Evolutionary conservation across 371 early-diverging fungal species (phyloP).

Genomic region (Mucor velutinosus): DNA sequence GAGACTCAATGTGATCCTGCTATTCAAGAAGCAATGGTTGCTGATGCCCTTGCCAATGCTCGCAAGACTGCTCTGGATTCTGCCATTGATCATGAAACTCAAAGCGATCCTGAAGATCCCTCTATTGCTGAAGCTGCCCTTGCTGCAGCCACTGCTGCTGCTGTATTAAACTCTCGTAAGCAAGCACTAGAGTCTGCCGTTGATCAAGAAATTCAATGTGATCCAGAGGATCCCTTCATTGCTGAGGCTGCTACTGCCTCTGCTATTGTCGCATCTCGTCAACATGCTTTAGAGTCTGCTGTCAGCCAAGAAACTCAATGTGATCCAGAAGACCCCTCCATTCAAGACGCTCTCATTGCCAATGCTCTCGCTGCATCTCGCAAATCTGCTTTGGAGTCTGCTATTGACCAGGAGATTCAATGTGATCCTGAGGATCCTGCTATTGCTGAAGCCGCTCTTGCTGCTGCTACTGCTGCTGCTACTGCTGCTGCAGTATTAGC

Average conservation of each 20-base stretch:
- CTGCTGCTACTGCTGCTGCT: conserved; percentile 15
- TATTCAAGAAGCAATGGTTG: background rate
- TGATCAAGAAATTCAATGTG: conserved; percentile 9
- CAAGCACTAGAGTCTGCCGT: background rate
- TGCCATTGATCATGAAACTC: conserved; percentile 8
- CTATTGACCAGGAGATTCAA: conserved; percentile 7
- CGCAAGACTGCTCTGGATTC: background rate
- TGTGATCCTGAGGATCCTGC: conserved; percentile 14
- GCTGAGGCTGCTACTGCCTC: background rate
- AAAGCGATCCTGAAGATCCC: conserved; percentile 16
- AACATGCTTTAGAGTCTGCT: background rate
- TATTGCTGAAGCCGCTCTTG: conserved; percentile 13
- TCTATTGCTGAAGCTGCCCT: background rate
- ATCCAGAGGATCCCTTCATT: conserved; percentile 2
- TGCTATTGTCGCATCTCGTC: background rate
- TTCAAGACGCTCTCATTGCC: conserved; percentile 4
- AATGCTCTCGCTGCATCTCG: background rate
- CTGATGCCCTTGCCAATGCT: conserved; percentile 5
- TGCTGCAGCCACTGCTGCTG: conserved; percentile 1
- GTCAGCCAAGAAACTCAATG: background rate
- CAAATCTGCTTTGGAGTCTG: conserved; percentile 3
- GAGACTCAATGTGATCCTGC: conserved; percentile 4
- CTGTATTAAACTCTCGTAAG: background rate
- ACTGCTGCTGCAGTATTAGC: conserved; percentile 11
- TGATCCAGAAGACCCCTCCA: conserved; percentile 8